A percentile compares a stretch with the other conserved stretches of the same genome.
Conservation (phyloP, 495 filamentous ascomycete genomes). For the Aspergillus affinis region DNA sequence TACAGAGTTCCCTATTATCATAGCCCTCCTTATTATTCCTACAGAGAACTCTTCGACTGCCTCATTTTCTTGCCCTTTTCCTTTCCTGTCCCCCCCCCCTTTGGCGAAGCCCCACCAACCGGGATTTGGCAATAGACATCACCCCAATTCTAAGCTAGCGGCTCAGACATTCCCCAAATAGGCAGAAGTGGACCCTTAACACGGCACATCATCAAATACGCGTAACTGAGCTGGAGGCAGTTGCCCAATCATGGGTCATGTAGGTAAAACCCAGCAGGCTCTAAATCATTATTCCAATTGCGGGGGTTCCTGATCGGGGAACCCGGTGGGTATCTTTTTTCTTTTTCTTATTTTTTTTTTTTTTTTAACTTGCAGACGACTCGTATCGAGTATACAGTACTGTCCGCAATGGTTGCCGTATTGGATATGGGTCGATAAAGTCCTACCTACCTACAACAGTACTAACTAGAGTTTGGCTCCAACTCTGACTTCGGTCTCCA, state of each 20-base stretch:
- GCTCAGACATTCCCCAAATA: conserved; percentile 18
- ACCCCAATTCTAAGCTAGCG: conserved; percentile 25
- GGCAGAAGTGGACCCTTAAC: conserved; percentile 16
- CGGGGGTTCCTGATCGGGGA: conserved; percentile 24
- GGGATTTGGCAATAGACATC: conserved; percentile 9
- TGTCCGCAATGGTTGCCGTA: conserved; percentile 5
- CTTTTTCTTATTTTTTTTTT: neutral
- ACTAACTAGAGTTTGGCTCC: neutral
- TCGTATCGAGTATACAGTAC: conserved; percentile 10
- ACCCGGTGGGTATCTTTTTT: conserved; percentile 10
- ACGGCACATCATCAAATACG: conserved; percentile 33
- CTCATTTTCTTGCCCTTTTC: neutral
- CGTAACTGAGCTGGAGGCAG: conserved; percentile 18
- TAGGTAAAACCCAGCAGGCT: conserved; percentile 5
- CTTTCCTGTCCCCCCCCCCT: no score
- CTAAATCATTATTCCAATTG: conserved; percentile 19
- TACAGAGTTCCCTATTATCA: no score
- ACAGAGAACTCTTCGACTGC: neutral
- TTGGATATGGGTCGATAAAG: neutral
- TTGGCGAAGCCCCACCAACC: neutral
- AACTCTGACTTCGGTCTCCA: neutral
- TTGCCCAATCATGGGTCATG: conserved; percentile 12
- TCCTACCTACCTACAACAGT: no score
- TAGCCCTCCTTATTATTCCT: no score
- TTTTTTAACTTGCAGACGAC: neutral